A percentile compares a stretch with the other conserved stretches of the same genome.
Evolutionary conservation across 371 early-diverging fungal genomes (phyloP).

Genomic region (Syncephalis fuscata): DNA sequence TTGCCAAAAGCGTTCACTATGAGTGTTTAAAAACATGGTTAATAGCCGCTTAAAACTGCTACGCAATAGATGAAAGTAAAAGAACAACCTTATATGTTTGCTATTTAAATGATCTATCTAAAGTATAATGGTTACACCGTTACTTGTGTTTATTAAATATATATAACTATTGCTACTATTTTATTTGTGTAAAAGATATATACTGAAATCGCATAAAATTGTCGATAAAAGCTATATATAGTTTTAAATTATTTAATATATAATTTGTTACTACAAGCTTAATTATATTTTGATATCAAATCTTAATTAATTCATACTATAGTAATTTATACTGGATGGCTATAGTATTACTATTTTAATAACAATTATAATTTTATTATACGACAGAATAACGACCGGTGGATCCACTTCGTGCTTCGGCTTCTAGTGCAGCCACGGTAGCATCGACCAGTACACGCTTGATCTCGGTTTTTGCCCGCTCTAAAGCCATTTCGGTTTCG

Average conservation of each 20-base stretch:
- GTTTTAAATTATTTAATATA: background rate
- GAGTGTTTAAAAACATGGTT: too few relatives aligned
- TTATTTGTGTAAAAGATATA: too few relatives aligned
- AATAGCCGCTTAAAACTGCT: too few relatives aligned
- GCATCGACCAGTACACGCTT: conserved; percentile 80
- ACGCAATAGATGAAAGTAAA: too few relatives aligned
- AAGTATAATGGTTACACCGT: too few relatives aligned
- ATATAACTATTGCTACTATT: too few relatives aligned
- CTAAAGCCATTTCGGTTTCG: conserved; percentile 74
- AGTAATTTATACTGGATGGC: background rate
- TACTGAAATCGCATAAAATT: too few relatives aligned
- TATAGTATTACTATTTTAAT: background rate
- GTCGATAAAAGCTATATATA: too few relatives aligned
- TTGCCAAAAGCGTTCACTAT: too few relatives aligned
- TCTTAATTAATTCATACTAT: background rate
- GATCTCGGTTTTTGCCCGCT: conserved; percentile 86
- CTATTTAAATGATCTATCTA: too few relatives aligned
- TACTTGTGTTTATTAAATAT: too few relatives aligned
- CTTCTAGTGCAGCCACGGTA: conserved; percentile 49
- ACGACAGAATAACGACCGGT: conserved; percentile 5
- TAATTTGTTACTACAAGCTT: background rate
- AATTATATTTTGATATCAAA: background rate
- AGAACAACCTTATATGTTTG: too few relatives aligned
- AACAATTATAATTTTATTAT: background rate
- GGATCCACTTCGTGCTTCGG: conserved; percentile 24